Conservation (phyloP, 306 rosid genomes). For the Acacia melanoxylon region DNA sequence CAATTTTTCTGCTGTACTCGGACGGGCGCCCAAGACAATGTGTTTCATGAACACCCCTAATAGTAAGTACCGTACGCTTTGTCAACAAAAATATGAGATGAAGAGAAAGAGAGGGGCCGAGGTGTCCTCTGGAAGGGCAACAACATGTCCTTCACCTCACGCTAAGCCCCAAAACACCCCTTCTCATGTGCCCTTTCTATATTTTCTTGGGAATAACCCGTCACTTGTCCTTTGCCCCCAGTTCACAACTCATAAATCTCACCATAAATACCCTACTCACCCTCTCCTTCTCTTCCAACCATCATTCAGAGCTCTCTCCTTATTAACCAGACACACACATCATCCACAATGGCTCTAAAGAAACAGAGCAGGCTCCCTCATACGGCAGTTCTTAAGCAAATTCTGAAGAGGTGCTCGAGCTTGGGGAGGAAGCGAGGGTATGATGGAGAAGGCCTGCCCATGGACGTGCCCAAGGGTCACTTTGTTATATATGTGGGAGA, state of each 20-base stretch:
- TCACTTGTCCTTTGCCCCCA: slow-evolving; percentile 40
- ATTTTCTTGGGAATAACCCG: neutral
- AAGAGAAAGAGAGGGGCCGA: slow-evolving; percentile 46
- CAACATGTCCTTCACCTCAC: slow-evolving; percentile 35
- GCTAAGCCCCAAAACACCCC: slow-evolving; percentile 38
- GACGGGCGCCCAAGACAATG: too few relatives aligned
- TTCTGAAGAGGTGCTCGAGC: slow-evolving; percentile 87
- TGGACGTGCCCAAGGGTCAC: slow-evolving; percentile 93
- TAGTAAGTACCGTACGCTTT: neutral
- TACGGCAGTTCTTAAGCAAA: slow-evolving; percentile 72
- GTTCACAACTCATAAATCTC: neutral
- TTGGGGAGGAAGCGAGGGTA: slow-evolving; percentile 61
- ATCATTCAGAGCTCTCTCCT: neutral
- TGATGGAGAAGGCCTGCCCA: slow-evolving; percentile 53
- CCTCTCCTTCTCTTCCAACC: slow-evolving; percentile 18
- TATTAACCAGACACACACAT: neutral
- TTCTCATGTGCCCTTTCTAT: neutral
- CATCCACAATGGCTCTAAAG: slow-evolving; percentile 58
- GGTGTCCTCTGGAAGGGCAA: slow-evolving; percentile 52
- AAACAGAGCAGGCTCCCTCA: slow-evolving; percentile 60
- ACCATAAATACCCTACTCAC: slow-evolving; percentile 58
- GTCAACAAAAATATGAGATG: neutral
- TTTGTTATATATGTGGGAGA: slow-evolving; percentile 93
- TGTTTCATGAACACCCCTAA: too few relatives aligned
- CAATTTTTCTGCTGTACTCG: too few relatives aligned